Evolutionary conservation across 31 red algal species (phyloP).

Genomic region (Asparagopsis taxiformis): DNA sequence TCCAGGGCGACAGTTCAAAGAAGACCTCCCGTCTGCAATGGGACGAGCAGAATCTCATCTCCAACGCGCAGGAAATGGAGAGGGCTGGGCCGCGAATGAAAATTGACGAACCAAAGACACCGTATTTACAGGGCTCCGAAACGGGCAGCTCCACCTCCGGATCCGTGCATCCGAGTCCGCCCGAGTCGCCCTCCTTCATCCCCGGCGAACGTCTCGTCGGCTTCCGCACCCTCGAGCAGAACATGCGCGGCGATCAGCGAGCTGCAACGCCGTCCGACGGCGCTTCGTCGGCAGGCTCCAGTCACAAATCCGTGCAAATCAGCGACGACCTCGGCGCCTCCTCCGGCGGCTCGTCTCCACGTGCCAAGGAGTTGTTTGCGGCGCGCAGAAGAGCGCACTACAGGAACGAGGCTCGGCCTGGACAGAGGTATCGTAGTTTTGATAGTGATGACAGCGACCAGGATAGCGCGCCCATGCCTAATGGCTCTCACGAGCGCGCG

Average conservation of each 20-base stretch:
- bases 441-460: conserved; percentile 11
- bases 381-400: conserved; percentile 47
- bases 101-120: conserved; percentile 67
- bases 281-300: conserved; percentile 34
- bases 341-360: conserved; percentile 34
- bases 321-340: conserved; percentile 8
- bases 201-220: conserved; percentile 53
- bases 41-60: conserved; percentile 61
- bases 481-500: neutral
- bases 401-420: conserved; percentile 33
- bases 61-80: conserved; percentile 57
- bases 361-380: conserved; percentile 32
- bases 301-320: conserved; percentile 29
- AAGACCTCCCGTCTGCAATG: conserved; percentile 62
- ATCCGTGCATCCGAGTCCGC: conserved; percentile 28
- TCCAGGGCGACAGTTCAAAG: conserved; percentile 4
- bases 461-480: neutral
- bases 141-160: conserved; percentile 45
- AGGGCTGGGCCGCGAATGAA: conserved; percentile 42
- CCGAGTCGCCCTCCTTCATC: conserved; percentile 53
- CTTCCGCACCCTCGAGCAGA: conserved; percentile 43
- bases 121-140: conserved; percentile 38
- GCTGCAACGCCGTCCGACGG: conserved; percentile 22
- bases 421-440: neutral
- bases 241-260: conserved; percentile 18